Conservation (phyloP, 805 yeast genomes). For the Candida sithepensis region DNA sequence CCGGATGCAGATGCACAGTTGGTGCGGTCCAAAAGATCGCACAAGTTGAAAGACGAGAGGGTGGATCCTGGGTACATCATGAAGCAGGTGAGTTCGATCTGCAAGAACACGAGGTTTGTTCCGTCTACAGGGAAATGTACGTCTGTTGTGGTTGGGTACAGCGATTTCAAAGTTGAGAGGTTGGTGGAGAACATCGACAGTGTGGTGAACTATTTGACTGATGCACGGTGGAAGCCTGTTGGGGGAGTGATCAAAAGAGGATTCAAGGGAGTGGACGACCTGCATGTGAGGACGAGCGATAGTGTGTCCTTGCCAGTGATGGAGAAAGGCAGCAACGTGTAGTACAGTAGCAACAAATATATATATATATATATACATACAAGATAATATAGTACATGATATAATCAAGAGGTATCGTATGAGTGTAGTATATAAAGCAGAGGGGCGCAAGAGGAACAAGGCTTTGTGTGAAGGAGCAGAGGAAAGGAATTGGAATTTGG, state of each 20-base stretch:
- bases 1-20: conserved; percentile 33
- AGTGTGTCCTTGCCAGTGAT: conserved; percentile 62
- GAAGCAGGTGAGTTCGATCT: conserved; percentile 62
- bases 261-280: conserved; percentile 41
- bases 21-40: conserved; percentile 30
- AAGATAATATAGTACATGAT: too few relatives aligned
- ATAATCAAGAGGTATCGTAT: too few relatives aligned
- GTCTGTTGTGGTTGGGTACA: conserved; percentile 56
- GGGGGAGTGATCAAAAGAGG: conserved; percentile 54
- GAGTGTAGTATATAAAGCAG: too few relatives aligned
- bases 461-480: too few relatives aligned
- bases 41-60: conserved; percentile 49
- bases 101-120: conserved; percentile 58
- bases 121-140: conserved; percentile 60
- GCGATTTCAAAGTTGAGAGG: conserved; percentile 40
- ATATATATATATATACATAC: neutral
- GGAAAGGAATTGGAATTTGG: too few relatives aligned
- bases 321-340: conserved; percentile 1
- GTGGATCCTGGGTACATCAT: conserved; percentile 64
- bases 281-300: conserved; percentile 62
- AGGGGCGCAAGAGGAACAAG: too few relatives aligned
- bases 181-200: conserved; percentile 51
- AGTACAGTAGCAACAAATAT: neutral
- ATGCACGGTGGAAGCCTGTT: conserved; percentile 43
- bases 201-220: conserved; percentile 46